Base-by-base conservation (phyloP, 306 rosid species). In the Urtica urens region DNA sequence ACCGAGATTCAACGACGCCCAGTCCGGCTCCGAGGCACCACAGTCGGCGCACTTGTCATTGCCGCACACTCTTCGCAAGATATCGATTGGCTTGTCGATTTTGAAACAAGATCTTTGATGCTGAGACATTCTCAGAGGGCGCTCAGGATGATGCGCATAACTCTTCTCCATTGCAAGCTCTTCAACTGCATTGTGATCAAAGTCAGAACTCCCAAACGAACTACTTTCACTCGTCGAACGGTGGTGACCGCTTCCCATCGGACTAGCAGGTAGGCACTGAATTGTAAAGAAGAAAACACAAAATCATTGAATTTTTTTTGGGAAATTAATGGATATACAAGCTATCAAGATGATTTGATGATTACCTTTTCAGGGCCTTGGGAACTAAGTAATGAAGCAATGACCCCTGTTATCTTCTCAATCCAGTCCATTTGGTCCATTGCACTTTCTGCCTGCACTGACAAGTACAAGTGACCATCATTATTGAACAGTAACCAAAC, bases 391-490 rank as follows among this genome's bases (percentile, higher is more conserved):
- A 92, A 72, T 25, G 99, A 92, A 51, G 99, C 96, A 75, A 92
- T 92, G 67, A 92, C 99, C 54, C 99, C 99, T 1, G 99, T 92
- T 68, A 92, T 92, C 80, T 92, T 92, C 68, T 92, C 99, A 62
- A 92, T 92, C 99, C 99, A 92, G 71, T 92, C 99, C 96, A 86
- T 86, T 80, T 92, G 99, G 68, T 92, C 99, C 57, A 92, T 57
- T 0, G 99, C 99, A 73, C 99, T 92, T 77, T 92, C 99, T 79
- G 99, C 99, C 99, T 92, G 96, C 87, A 79, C 78, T 75, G 76
- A 86, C 87, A 79, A 75, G 75, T 72, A 75, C 38, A 77, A 79
- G 73, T 64, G 63, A 60, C 59, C 44, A 66, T 57, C 57, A 58
- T 44, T 70, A 9, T 28, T 4, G 4, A 28, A 28, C 10, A 28